Evolutionary conservation across 176 grass and related monocot species (phyloP), one percentile per base, ranked within the genome.

Genomic region (Rhynchospora tenuis): DNA sequence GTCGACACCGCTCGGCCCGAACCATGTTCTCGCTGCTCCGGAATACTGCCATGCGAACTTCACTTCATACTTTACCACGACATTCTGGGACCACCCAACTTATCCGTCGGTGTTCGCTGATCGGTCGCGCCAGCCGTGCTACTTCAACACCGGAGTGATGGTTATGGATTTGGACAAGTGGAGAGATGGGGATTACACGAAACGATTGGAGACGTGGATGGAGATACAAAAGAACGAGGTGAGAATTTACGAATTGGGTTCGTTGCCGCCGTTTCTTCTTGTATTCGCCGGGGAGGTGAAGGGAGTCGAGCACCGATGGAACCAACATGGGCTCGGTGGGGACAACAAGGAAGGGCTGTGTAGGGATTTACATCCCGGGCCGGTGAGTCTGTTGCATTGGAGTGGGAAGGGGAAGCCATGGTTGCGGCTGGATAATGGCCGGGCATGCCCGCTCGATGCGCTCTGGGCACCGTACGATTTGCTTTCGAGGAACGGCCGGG

Each of bases 101-200:
- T 98, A 90, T 86, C 73, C 89, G 6, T 19, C 84, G 80, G 78
- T 91, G 47, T 91, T 98, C 91, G 33, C 84, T 50, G 83, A 88
- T 65, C 89, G 96, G 43, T 48, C 83, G 28, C 89, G 91, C 7
- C 5, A 4, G 5, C 93, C 93, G 1, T 98, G 96, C 89, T 99
- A 99, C 89, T 99, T 99, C 96, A 99, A 99, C 84, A 99, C 96
- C 27, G 96, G 96, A 7, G 96, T 99, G 70, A 99, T 99, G 93
- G 96, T 99, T 61, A 99, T 99, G 70, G 93, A 99, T 79, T 89
- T 99, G 2, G 89, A 88, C 23, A 38, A 93, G 16, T 99, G 96
- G 96, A 89, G 96, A 27, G 77, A 77, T 5, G 89, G 91, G 1
- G 88, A 75, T 45, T 99, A 89, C 86, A 99, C 96, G 2, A 83